Conservation (phyloP, 2,329 filamentous ascomycete genomes). For the Delphinella strobiligena region DNA sequence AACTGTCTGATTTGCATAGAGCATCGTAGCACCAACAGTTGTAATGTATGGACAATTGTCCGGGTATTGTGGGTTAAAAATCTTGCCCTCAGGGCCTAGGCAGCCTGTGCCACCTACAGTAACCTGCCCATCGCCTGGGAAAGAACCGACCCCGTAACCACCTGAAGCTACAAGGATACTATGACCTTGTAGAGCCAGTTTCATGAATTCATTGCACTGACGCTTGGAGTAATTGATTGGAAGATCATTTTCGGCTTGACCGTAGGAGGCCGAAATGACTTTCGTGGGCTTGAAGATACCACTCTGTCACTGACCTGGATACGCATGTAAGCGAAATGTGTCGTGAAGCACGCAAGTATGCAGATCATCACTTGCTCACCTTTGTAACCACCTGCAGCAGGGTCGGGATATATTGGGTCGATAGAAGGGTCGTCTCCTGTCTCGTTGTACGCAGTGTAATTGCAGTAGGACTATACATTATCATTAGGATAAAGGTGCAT, state of each 20-base stretch:
- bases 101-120: conserved; percentile 1
- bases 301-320: conserved; percentile 28
- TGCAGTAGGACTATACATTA: conserved; percentile 35
- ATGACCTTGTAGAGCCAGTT: conserved; percentile 35
- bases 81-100: conserved; percentile 10
- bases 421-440: conserved; percentile 35
- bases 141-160: conserved; percentile 27
- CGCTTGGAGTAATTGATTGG: conserved; percentile 41
- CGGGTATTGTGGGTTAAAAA: conserved; percentile 12
- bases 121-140: neutral
- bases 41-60: conserved; percentile 5
- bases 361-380: too few species aligned
- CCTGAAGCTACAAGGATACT: conserved; percentile 33
- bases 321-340: neutral
- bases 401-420: conserved; percentile 40
- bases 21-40: conserved; percentile 2
- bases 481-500: too few species aligned
- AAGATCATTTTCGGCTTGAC: conserved; percentile 41
- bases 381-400: conserved; percentile 19
- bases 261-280: conserved; percentile 49
- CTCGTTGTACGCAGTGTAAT: conserved; percentile 21
- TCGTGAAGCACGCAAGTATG: too few species aligned
- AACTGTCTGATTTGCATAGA: conserved; percentile 2
- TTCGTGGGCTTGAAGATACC: conserved; percentile 40
- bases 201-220: conserved; percentile 31